Conservation (phyloP, 257 asterid species). For the Leptodermis oblonga region DNA sequence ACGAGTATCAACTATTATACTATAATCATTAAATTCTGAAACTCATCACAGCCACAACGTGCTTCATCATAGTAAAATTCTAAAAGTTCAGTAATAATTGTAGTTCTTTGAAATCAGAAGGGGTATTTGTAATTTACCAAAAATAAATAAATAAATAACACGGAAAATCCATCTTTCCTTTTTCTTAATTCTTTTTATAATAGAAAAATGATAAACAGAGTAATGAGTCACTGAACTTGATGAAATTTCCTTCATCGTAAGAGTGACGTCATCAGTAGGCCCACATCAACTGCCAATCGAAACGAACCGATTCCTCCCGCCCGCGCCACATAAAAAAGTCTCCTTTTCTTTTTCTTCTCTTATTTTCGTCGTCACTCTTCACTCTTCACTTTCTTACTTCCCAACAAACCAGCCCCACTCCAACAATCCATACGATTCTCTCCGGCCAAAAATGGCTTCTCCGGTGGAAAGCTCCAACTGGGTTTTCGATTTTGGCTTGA, state of each 20-base stretch:
- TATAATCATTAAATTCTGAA: no score
- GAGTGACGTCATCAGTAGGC: slow-evolving; percentile 2
- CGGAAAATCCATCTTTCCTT: no score
- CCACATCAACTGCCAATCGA: slow-evolving; percentile 12
- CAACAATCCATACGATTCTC: background rate
- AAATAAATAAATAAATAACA: no score
- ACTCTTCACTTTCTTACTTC: background rate
- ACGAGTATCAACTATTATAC: no score
- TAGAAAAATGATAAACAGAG: no score
- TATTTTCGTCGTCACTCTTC: background rate
- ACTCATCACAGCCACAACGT: no score
- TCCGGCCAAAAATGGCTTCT: slow-evolving; percentile 36
- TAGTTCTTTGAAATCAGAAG: no score
- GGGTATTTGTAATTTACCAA: no score
- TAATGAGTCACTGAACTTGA: background rate
- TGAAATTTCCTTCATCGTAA: background rate
- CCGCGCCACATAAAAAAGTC: slow-evolving; percentile 10
- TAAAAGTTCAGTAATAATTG: no score
- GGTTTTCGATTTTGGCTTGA: slow-evolving; percentile 40
- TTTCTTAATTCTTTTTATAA: no score
- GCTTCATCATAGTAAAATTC: no score
- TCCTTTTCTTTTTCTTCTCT: background rate
- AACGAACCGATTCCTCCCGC: slow-evolving; percentile 13
- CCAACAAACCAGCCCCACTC: background rate
- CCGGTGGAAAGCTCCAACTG: slow-evolving; percentile 37